Conservation (phyloP, 2,329 filamentous ascomycete species). For the Hyphodiscus sp. region DNA sequence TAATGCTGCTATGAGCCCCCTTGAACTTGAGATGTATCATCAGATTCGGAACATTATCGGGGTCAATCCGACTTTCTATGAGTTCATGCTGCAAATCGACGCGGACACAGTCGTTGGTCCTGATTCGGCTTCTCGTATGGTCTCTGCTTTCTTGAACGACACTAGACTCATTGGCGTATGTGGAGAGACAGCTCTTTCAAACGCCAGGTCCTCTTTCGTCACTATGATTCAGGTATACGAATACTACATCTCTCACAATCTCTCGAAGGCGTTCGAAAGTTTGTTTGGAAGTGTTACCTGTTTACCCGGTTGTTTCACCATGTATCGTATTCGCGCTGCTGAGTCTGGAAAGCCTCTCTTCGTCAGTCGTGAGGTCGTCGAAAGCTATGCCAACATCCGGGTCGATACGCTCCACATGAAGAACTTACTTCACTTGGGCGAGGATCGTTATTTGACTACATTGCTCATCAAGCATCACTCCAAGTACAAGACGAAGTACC, state of each 20-base stretch:
- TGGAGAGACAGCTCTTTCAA: slow-evolving; percentile 88
- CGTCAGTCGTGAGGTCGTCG: slow-evolving; percentile 85
- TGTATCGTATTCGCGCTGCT: slow-evolving; percentile 94
- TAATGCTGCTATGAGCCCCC: slow-evolving; percentile 89
- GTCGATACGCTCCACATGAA: slow-evolving; percentile 99
- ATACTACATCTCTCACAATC: slow-evolving; percentile 98
- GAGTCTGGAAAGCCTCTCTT: slow-evolving; percentile 95
- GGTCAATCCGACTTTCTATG: slow-evolving; percentile 97
- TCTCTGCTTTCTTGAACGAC: slow-evolving; percentile 84
- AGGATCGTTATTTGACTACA: slow-evolving; percentile 96
- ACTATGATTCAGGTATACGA: slow-evolving; percentile 99
- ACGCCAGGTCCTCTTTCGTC: slow-evolving; percentile 86
- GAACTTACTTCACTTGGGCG: slow-evolving; percentile 91
- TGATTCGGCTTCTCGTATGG: slow-evolving; percentile 87
- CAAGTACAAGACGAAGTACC: slow-evolving; percentile 98
- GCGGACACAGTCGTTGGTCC: slow-evolving; percentile 90
- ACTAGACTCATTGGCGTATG: slow-evolving; percentile 90
- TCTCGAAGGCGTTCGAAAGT: slow-evolving; percentile 95
- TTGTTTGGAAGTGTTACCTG: slow-evolving; percentile 97
- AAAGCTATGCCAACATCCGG: slow-evolving; percentile 83
- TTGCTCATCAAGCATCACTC: slow-evolving; percentile 86
- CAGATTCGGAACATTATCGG: slow-evolving; percentile 98
- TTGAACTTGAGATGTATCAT: slow-evolving; percentile 97
- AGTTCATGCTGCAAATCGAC: slow-evolving; percentile 93
- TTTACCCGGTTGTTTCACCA: slow-evolving; percentile 96